A percentile compares a stretch with the other conserved stretches of the same genome.
phyloP scores from a whole-genome alignment of 192 early-diverging fungal species.

The Gryganskiella cystojenkinii region DNA sequence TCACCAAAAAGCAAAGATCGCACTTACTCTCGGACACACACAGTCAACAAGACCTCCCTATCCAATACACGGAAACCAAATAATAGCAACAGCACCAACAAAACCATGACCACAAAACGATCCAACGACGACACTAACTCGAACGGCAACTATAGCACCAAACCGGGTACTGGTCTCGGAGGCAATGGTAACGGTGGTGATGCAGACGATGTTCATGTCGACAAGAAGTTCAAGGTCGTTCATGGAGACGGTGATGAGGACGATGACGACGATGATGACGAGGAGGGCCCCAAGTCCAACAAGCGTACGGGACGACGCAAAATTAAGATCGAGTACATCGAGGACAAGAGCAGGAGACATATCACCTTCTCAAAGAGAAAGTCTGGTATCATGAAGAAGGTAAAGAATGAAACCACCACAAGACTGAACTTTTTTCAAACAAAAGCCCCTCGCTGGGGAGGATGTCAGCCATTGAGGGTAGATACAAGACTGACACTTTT shows the following conservation, averaged over 20 bases:
- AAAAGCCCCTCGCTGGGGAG: not conserved
- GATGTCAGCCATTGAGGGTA: not conserved
- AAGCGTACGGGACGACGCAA: slow-evolving; percentile 89
- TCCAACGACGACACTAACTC: too few relatives aligned
- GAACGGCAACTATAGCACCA: too few relatives aligned
- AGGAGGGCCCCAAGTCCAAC: slow-evolving; percentile 59
- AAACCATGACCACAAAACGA: too few relatives aligned
- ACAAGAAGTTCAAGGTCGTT: slow-evolving; percentile 55
- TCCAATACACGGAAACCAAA: too few relatives aligned
- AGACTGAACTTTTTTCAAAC: too few relatives aligned
- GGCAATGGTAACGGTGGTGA: slow-evolving; percentile 5
- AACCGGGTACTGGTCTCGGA: too few relatives aligned
- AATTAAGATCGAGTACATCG: slow-evolving; percentile 97
- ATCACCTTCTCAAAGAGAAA: slow-evolving; percentile 97
- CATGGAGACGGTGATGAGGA: slow-evolving; percentile 66
- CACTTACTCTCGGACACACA: too few relatives aligned
- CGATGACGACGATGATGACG: slow-evolving; percentile 72
- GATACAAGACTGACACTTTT: too few relatives aligned
- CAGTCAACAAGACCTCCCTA: too few relatives aligned
- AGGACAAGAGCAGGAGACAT: slow-evolving; percentile 92
- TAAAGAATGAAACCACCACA: slow-evolving; percentile 19
- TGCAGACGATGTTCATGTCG: slow-evolving; percentile 22
- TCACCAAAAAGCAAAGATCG: too few relatives aligned
- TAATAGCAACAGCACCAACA: too few relatives aligned
- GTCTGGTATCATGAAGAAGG: slow-evolving; percentile 99